Evolutionary conservation across 768 basidiomycete species (phyloP).

Genomic region (Calocybe cyanea): DNA sequence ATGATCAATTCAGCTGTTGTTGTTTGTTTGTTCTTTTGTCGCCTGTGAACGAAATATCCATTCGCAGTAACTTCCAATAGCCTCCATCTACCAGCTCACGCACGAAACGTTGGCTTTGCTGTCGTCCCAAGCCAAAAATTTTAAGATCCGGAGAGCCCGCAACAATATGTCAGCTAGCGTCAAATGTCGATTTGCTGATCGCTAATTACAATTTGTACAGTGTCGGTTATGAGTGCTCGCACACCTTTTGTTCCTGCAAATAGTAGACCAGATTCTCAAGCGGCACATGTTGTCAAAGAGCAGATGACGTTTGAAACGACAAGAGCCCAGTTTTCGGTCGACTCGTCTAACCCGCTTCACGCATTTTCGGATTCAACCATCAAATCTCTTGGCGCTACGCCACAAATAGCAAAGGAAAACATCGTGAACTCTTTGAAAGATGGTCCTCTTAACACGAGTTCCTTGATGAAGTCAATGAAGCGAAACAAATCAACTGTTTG

Average conservation of each 20-base stretch:
- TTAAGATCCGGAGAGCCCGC: too few species aligned
- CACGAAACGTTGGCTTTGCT: too few species aligned
- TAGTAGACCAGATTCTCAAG: constrained; percentile 10
- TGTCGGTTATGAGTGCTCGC: constrained; percentile 18
- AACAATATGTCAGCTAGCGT: too few species aligned
- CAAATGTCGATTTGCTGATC: too few species aligned
- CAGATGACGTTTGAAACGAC: background rate
- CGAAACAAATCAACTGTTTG: constrained; percentile 2
- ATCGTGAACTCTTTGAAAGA: background rate
- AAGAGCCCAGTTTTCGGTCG: constrained; percentile 6
- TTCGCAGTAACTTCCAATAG: too few species aligned
- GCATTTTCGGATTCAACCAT: constrained; percentile 1
- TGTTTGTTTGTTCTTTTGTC: too few species aligned
- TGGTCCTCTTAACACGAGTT: constrained; percentile 13
- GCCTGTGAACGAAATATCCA: too few species aligned
- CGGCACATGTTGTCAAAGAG: constrained; percentile 9
- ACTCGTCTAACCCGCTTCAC: constrained; percentile 14
- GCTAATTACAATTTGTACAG: too few species aligned
- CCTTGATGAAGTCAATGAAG: constrained; percentile 8
- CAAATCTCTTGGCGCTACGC: background rate
- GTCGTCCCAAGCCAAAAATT: too few species aligned
- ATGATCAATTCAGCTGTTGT: too few species aligned
- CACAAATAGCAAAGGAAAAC: background rate
- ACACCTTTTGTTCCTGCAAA: constrained; percentile 16
- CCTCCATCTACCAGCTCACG: too few species aligned